Evolutionary conservation across 768 basidiomycete genomes (phyloP), one percentile per base, ranked within the genome.

Genomic region (Cyclocybe cylindracea): DNA sequence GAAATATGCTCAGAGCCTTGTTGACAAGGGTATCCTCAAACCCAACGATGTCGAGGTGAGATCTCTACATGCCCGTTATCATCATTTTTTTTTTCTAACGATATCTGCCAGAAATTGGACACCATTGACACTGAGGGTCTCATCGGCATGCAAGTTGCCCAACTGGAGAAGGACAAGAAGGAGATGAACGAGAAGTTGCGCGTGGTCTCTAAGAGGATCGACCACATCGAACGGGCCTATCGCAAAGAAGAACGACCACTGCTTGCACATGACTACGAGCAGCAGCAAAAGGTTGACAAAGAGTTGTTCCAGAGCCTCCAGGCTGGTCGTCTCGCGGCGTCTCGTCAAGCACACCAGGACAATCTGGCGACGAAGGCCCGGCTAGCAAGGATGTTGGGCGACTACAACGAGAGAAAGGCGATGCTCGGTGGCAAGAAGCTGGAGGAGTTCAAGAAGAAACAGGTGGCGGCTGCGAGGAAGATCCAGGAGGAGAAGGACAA

Each of bases 81-180:
- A 37, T 50, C 2, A 10, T 43, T 44, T 14, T 55, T 46, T 24
- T 38, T 34, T 43, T 55, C 18, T 59, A 16, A 50, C 41, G 9
- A 29, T 46, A 31, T 32, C 48, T 14, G 46, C 18, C 56, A 93
- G 89, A 86, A 89, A 64, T 78, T 94, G 68, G 89, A 92, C 60
- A 84, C 83, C 45, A 77, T 90, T 55, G 92, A 92, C 67, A 94
- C 93, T 7, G 87, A 91, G 61, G 84, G 84, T 42, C 82, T 98
- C 55, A 87, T 98, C 68, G 83, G 80, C 31, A 83, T 97, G 59
- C 94, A 97, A 68, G 94, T 97, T 35, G 87, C 93, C 58, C 94
- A 98, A 65, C 79, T 98, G 40, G 97, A 97, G 74, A 97, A 96
- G 74, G 95, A 98, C 74, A 96, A 94, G 79, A 87, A 84, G 61